A percentile compares a stretch with the other conserved stretches of the same genome.
These are phyloP conservation scores for Marchantia polymorpha DNA, from an alignment of 225 moss, liverwort and hornwort species.

Conservation along the genomic window DNA sequence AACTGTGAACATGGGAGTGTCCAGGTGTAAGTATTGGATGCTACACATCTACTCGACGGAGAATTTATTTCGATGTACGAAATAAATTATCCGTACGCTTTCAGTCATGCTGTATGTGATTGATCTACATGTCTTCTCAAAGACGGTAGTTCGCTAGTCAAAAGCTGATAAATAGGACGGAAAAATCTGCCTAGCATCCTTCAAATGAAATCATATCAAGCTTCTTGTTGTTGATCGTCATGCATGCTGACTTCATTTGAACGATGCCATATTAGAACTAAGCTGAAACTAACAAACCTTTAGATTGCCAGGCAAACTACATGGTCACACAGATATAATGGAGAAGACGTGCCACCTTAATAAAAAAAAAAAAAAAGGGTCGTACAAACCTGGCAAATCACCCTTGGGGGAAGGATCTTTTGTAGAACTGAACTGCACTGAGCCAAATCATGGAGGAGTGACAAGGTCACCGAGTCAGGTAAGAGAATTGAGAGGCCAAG, in stretches of 20 bases:
- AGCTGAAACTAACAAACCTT: too few relatives aligned
- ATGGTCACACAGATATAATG: too few relatives aligned
- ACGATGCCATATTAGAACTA: background rate
- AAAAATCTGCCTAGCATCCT: too few relatives aligned
- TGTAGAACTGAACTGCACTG: constrained; percentile 72
- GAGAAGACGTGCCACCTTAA: background rate
- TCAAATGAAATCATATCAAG: too few relatives aligned
- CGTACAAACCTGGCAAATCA: constrained; percentile 72
- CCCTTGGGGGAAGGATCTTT: constrained; percentile 64
- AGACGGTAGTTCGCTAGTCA: too few relatives aligned
- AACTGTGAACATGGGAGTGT: constrained; percentile 45
- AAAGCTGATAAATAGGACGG: too few relatives aligned
- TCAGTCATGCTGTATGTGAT: too few relatives aligned
- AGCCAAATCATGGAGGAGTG: constrained; percentile 23
- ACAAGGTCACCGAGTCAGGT: constrained; percentile 11
- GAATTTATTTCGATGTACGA: too few relatives aligned
- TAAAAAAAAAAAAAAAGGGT: constrained; percentile 4
- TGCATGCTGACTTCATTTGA: background rate
- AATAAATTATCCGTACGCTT: too few relatives aligned
- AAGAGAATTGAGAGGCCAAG: background rate
- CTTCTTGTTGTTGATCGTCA: too few relatives aligned
- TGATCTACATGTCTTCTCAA: background rate
- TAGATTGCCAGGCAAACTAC: too few relatives aligned
- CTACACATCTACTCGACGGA: background rate
- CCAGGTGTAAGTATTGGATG: background rate